A percentile compares a stretch with the other conserved stretches of the same genome.
phyloP scores from a whole-genome alignment of 2,329 filamentous ascomycete genomes.

The Neopestalotiopsis sp. region DNA sequence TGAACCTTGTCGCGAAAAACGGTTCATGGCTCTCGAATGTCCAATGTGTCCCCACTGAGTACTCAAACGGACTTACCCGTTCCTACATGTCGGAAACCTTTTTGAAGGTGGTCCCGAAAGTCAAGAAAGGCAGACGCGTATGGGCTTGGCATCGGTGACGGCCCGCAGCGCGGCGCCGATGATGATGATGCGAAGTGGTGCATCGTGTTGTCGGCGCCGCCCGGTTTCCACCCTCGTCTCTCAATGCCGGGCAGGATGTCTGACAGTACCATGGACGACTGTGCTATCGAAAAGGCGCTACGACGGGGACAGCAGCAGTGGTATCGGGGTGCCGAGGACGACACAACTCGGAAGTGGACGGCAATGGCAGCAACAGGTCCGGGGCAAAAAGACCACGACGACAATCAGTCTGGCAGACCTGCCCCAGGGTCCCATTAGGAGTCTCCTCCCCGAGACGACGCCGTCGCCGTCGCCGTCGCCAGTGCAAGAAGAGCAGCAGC shows the following conservation, averaged over 20 bases:
- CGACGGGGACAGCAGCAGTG: neutral
- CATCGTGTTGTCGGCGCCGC: slow-evolving; percentile 13
- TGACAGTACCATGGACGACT: neutral
- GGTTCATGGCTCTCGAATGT: no score
- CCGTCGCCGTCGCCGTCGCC: slow-evolving; percentile 25
- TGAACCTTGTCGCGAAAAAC: neutral
- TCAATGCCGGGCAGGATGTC: neutral
- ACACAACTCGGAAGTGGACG: neutral
- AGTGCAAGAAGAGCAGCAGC: slow-evolving; percentile 36
- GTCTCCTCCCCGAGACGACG: slow-evolving; percentile 40
- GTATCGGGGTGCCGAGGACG: neutral
- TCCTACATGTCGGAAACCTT: no score
- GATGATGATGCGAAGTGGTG: neutral
- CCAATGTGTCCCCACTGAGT: no score
- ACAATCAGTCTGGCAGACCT: slow-evolving; percentile 60
- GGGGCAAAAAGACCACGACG: slow-evolving; percentile 18
- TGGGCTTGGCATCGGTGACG: neutral
- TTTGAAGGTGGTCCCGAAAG: no score
- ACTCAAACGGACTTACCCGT: no score
- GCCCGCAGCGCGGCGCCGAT: slow-evolving; percentile 1
- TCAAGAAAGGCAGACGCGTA: neutral
- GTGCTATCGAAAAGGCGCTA: neutral
- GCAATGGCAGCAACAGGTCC: slow-evolving; percentile 3
- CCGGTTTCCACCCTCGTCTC: neutral
- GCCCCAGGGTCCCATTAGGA: slow-evolving; percentile 60